Base-by-base conservation (phyloP, 2,329 filamentous ascomycete genomes). In the Truncatella angustata region DNA sequence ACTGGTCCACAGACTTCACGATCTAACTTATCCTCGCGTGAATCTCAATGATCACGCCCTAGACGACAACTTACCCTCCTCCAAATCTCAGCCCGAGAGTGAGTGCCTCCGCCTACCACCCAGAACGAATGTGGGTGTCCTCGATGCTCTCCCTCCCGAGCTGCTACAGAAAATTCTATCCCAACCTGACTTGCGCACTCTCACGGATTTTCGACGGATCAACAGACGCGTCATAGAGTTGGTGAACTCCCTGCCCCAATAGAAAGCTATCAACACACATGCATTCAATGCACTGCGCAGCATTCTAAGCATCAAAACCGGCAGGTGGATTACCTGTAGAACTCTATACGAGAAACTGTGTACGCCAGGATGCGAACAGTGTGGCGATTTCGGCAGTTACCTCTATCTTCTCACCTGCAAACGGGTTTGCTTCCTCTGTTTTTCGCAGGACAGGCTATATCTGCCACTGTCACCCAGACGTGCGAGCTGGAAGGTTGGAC, bases 391-490 rank as follows among this genome's bases (percentile, higher is more conserved):
- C 52, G 71, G 67, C 30, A 62, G 59, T 36, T 67, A 71, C 51
- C 58, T 74, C 44, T 73, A 73, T 55, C 63, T 73, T 18, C 59
- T 74, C 37, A 66, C 61, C 45, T 71, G 69, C 56, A 57, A 57
- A 30, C 68, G 71, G 2, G 68, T 74, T 46, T 76, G 72, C 59
- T 71, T 64, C 52, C 54, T 65, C 14, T 73, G 71, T 60, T 68
- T 71, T 53, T 61, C 63, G 28, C 45, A 50, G n/a, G 49, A 63
- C 3, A 23, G 37, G 1, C 53, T 56, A 44, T 73, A 68, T 51
- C 60, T 68, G 39, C 68, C 70, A 26, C 28, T 68, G 20, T 49
- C 42, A 36, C 9, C 20, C 11, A 48, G 7, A 11, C 28, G 9
- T 44, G 53, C 46, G 39, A 42, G 34, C 16, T 21, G 35, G 18